These are phyloP conservation scores for Beauveria bassiana DNA, from an alignment of 2,329 filamentous ascomycete species.

Conservation along the genomic window DNA sequence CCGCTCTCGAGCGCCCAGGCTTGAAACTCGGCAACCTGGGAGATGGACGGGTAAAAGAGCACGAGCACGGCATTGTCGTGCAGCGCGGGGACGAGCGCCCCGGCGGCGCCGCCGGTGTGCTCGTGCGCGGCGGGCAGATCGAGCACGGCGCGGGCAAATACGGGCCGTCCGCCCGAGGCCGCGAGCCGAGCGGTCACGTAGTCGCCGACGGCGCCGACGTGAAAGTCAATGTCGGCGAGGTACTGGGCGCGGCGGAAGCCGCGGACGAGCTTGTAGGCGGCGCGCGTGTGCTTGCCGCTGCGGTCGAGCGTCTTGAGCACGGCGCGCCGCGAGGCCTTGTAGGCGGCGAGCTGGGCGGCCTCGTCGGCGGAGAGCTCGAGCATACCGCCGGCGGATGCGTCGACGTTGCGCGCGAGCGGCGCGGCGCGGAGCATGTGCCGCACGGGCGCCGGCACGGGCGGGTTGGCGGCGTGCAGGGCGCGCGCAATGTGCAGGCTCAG, in stretches of 20 bases:
- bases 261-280: slow-evolving; percentile 56
- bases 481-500: slow-evolving; percentile 68
- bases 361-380: slow-evolving; percentile 18
- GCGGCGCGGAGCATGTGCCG: slow-evolving; percentile 19
- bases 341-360: slow-evolving; percentile 31
- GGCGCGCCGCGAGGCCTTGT: slow-evolving; percentile 49
- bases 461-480: slow-evolving; percentile 67
- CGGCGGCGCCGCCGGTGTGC: slow-evolving; percentile 27
- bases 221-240: slow-evolving; percentile 62
- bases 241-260: slow-evolving; percentile 67
- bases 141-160: slow-evolving; percentile 63
- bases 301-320: slow-evolving; percentile 70
- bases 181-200: slow-evolving; percentile 51
- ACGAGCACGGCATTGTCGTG: slow-evolving; percentile 57
- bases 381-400: slow-evolving; percentile 11
- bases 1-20: slow-evolving; percentile 39
- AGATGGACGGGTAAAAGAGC: slow-evolving; percentile 70
- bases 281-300: slow-evolving; percentile 50
- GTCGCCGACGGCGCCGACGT: slow-evolving; percentile 56
- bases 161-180: slow-evolving; percentile 40
- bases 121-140: slow-evolving; percentile 61
- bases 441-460: slow-evolving; percentile 28
- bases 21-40: slow-evolving; percentile 61
- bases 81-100: slow-evolving; percentile 45
- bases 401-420: slow-evolving; percentile 14